phyloP scores from a whole-genome alignment of 306 rosid species.

The Luffa aegyptiaca region DNA sequence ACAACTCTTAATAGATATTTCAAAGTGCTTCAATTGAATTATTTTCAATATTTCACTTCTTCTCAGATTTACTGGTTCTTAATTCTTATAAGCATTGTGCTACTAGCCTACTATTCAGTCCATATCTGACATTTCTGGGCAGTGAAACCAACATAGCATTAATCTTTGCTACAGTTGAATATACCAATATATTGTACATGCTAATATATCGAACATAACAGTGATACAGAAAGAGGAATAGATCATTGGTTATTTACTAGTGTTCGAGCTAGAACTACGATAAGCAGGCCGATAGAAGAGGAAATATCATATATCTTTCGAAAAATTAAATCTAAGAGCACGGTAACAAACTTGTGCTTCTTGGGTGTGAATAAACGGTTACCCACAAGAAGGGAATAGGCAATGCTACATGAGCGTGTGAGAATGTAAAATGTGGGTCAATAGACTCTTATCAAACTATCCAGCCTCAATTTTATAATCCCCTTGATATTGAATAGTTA shows the following conservation, averaged over 20 bases:
- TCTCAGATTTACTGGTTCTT: no score
- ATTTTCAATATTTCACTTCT: not conserved
- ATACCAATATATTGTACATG: not conserved
- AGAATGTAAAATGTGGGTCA: not conserved
- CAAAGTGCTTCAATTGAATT: not conserved
- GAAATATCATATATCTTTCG: not conserved
- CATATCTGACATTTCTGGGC: not conserved
- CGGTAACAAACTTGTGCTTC: not conserved
- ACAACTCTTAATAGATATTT: not conserved
- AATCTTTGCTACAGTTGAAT: not conserved
- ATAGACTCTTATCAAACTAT: not conserved
- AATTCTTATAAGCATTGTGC: not conserved
- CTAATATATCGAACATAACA: not conserved
- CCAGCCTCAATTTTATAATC: not conserved
- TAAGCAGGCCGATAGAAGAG: not conserved
- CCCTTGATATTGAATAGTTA: not conserved
- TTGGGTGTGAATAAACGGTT: no score
- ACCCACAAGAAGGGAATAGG: not conserved
- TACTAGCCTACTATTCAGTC: not conserved
- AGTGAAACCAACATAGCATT: not conserved
- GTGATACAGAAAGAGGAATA: not conserved
- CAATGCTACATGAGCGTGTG: not conserved
- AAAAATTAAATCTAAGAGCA: not conserved
- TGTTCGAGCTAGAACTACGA: not conserved
- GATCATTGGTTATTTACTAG: not conserved